phyloP scores from a whole-genome alignment of 2,329 filamentous ascomycete species.

The Ceratocystis smalleyi region DNA sequence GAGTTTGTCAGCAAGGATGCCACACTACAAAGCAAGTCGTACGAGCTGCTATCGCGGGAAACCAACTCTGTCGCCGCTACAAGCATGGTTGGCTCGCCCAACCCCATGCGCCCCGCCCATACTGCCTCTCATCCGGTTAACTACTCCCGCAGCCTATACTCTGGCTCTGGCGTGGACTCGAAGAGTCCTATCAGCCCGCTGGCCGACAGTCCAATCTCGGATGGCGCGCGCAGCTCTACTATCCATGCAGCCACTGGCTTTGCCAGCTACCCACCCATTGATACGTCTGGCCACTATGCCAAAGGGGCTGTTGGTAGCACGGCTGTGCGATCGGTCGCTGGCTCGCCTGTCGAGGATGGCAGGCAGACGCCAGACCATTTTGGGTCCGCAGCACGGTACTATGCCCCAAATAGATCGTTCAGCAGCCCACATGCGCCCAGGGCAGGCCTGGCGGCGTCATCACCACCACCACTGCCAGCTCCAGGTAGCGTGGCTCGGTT shows the following conservation, averaged over 20 bases:
- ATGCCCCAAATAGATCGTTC: constrained; percentile 39
- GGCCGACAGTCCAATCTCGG: not conserved
- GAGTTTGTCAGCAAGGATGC: constrained; percentile 89
- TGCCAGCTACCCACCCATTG: constrained; percentile 8
- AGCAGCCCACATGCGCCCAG: constrained; percentile 39
- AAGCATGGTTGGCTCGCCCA: constrained; percentile 19
- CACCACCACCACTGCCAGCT: constrained; percentile 2
- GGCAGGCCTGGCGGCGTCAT: not conserved
- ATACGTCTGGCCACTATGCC: constrained; percentile 10
- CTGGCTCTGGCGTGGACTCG: not conserved
- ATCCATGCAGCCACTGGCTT: not conserved
- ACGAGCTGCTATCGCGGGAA: constrained; percentile 62
- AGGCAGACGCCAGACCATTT: constrained; percentile 41
- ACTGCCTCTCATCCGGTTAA: not conserved
- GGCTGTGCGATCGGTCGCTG: not conserved
- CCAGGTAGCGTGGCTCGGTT: constrained; percentile 18
- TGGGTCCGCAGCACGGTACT: constrained; percentile 38
- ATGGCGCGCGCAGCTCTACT: not conserved
- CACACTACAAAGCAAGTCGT: constrained; percentile 51
- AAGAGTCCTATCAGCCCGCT: constrained; percentile 6
- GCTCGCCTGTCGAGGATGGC: constrained; percentile 21
- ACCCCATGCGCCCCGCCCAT: constrained; percentile 16
- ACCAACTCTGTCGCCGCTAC: constrained; percentile 39
- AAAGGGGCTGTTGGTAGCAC: not conserved
- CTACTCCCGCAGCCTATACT: not conserved